These are phyloP conservation scores for Chaetomiaceae sp. DNA, from an alignment of 2,329 filamentous ascomycete genomes.

Conservation along the genomic window DNA sequence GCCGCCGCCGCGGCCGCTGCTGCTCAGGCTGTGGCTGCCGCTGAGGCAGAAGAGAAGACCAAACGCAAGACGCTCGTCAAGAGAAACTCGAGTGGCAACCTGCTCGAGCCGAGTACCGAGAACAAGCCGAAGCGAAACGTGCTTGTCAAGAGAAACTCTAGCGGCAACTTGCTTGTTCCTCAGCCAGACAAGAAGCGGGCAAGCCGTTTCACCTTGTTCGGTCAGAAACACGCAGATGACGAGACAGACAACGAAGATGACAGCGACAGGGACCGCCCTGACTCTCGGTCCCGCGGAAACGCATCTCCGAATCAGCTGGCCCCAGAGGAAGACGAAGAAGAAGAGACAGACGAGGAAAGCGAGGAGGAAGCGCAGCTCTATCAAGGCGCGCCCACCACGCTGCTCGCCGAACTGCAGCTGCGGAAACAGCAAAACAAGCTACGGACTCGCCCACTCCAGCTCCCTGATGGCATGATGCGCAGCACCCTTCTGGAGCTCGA, in stretches of 20 bases:
- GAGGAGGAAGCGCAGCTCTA: constrained; percentile 47
- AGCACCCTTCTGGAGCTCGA: constrained; percentile 88
- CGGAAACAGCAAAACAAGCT: constrained; percentile 84
- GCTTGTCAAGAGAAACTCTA: constrained; percentile 24
- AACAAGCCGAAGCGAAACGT: constrained; percentile 19
- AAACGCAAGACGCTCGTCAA: constrained; percentile 22
- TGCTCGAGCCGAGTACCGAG: constrained; percentile 21
- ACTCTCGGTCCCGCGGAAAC: constrained; percentile 28
- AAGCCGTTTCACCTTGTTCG: constrained; percentile 23
- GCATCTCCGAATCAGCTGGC: constrained; percentile 24
- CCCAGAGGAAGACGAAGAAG: constrained; percentile 28
- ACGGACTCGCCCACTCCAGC: constrained; percentile 65
- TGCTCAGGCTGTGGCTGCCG: neutral
- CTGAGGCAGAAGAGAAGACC: constrained; percentile 5
- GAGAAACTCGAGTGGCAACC: constrained; percentile 19
- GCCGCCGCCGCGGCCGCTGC: constrained; percentile 9
- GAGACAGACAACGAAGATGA: constrained; percentile 22
- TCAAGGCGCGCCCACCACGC: constrained; percentile 75
- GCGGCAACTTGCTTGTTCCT: constrained; percentile 23
- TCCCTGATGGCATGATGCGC: constrained; percentile 75
- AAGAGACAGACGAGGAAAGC: constrained; percentile 35
- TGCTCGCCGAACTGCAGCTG: constrained; percentile 86
- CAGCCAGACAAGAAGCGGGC: constrained; percentile 20
- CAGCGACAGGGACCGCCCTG: constrained; percentile 23
- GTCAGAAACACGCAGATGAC: constrained; percentile 8